Evolutionary conservation across 2,329 filamentous ascomycete species (phyloP).

Genomic region (Phyllachora maydis): DNA sequence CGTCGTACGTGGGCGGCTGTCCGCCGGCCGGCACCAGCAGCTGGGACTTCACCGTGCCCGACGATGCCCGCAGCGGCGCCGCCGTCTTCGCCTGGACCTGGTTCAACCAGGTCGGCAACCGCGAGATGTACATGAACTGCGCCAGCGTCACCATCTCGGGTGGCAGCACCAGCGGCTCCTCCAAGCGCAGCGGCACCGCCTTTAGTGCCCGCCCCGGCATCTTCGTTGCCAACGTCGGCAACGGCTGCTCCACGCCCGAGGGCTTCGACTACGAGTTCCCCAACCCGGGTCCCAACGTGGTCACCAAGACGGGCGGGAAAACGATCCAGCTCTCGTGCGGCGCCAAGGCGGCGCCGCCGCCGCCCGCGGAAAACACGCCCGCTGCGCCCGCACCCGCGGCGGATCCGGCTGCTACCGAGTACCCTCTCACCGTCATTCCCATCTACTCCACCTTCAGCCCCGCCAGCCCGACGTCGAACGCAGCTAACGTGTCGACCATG

Average conservation of each 20-base stretch:
- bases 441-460: too few species aligned
- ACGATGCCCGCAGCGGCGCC: slow-evolving; percentile 33
- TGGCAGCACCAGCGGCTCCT: slow-evolving; percentile 10
- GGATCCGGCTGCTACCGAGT: too few species aligned
- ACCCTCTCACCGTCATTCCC: too few species aligned
- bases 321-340: slow-evolving; percentile 1
- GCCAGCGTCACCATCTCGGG: slow-evolving; percentile 42
- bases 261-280: slow-evolving; percentile 43
- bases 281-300: slow-evolving; percentile 19
- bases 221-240: slow-evolving; percentile 49
- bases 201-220: slow-evolving; percentile 41
- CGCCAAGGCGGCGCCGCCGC: background rate
- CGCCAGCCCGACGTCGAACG: too few species aligned
- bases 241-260: slow-evolving; percentile 34
- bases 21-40: slow-evolving; percentile 20
- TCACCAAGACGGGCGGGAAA: slow-evolving; percentile 1
- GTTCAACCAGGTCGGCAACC: slow-evolving; percentile 58
- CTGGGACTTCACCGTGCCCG: slow-evolving; percentile 47
- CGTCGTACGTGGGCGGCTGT: slow-evolving; percentile 34
- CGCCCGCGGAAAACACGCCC: too few species aligned
- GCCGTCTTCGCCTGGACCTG: slow-evolving; percentile 58
- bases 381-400: too few species aligned
- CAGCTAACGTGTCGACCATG: too few species aligned
- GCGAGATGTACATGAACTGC: slow-evolving; percentile 81
- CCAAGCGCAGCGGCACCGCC: slow-evolving; percentile 9